Evolutionary conservation across 2,329 filamentous ascomycete species (phyloP).

Genomic region (Shiraia sp.): DNA sequence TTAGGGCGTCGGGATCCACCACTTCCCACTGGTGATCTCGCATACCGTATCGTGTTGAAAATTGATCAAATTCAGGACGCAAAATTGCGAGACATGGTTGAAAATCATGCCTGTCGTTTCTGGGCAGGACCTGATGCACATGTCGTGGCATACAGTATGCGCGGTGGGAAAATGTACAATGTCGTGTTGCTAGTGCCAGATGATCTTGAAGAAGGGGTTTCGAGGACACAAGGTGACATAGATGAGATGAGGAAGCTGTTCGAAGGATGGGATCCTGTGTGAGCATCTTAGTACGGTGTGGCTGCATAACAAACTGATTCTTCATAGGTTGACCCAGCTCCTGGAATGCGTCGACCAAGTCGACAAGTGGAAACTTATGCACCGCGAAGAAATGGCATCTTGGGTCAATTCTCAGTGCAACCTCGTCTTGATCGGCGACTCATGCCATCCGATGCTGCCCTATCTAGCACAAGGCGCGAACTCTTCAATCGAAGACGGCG

Average conservation of each 20-base stretch:
- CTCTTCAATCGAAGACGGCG: constrained; percentile 69
- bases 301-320: constrained; percentile 35
- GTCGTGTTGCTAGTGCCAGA: constrained; percentile 69
- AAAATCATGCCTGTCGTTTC: constrained; percentile 58
- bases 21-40: constrained; percentile 64
- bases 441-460: constrained; percentile 41
- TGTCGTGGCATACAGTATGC: constrained; percentile 65
- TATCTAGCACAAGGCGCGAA: constrained; percentile 58
- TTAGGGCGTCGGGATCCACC: constrained; percentile 21
- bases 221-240: constrained; percentile 56
- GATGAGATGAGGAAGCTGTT: constrained; percentile 67
- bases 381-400: constrained; percentile 42
- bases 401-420: constrained; percentile 54
- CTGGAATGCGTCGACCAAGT: constrained; percentile 58
- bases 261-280: constrained; percentile 66
- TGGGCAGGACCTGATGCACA: constrained; percentile 68
- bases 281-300: constrained; percentile 8
- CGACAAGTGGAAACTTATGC: constrained; percentile 72
- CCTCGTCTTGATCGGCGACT: constrained; percentile 54
- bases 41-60: constrained; percentile 64
- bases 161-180: constrained; percentile 64
- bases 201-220: constrained; percentile 59
- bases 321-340: constrained; percentile 22
- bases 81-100: constrained; percentile 57
- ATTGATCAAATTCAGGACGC: constrained; percentile 57